phyloP scores from a whole-genome alignment of 176 grass and related monocot genomes.

The Metroxylon sagu region DNA sequence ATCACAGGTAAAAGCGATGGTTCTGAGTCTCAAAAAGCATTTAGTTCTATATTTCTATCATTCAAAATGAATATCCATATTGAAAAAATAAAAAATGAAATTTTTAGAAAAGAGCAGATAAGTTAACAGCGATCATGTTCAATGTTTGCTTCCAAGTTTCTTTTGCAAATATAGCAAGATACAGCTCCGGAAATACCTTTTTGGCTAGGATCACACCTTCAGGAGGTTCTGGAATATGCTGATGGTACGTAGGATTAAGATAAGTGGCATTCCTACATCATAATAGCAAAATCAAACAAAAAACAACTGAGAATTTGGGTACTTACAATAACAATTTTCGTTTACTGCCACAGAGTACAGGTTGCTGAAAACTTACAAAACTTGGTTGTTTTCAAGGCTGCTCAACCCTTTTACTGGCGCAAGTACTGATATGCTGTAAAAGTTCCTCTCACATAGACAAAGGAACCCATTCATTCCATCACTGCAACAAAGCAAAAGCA shows the following conservation, averaged over 20 bases:
- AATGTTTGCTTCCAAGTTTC: no score
- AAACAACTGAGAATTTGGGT: constrained; percentile 8
- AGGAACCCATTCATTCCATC: constrained; percentile 96
- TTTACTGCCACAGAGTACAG: not conserved
- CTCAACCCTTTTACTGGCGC: constrained; percentile 74
- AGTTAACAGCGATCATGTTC: no score
- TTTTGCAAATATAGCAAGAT: not conserved
- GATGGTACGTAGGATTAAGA: constrained; percentile 72
- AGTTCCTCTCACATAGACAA: constrained; percentile 72
- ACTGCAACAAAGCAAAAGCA: constrained; percentile 28
- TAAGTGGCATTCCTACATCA: constrained; percentile 76
- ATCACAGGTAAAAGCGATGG: no score
- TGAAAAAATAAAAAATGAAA: no score
- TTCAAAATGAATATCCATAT: no score
- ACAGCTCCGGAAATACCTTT: constrained; percentile 48
- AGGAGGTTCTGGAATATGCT: constrained; percentile 81
- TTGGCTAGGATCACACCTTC: constrained; percentile 57
- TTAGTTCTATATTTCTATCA: no score
- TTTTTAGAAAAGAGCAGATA: no score
- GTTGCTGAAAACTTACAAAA: constrained; percentile 55
- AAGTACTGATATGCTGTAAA: constrained; percentile 28
- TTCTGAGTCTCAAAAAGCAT: no score
- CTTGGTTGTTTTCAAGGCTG: constrained; percentile 60
- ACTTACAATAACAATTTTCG: not conserved
- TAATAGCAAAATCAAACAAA: not conserved